Base-by-base conservation (phyloP, 2,329 filamentous ascomycete genomes). In the Ciborinia camelliae region DNA sequence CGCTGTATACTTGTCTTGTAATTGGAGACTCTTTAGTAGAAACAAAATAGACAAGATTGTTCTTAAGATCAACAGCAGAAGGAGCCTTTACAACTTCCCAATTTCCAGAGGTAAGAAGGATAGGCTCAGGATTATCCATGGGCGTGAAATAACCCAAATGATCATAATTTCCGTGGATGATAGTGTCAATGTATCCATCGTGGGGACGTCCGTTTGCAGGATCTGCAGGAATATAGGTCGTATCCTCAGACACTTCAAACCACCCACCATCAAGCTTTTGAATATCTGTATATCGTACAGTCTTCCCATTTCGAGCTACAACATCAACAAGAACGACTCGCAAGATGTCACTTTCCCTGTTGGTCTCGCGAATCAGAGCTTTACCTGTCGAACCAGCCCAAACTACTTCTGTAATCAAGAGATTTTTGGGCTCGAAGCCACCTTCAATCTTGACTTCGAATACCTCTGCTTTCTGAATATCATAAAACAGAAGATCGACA, bases 91-190 rank as follows among this genome's bases (percentile, higher is more conserved):
- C 91, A 0, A 99, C 94, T 76, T 99, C 96, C 93, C 94, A 99
- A 39, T 89, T 76, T 6, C 95, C 95, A 45, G 90, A 87, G 0
- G 95, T 99, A 48, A 99, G 85, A 81, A 96, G 86, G 54, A 91
- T 79, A 7, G 95, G 93, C n/a, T 90, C 81, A 0, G 90, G 81
- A 71, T 88, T 93, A 71, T 98, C 90, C 61, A 98, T 78, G 2
- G 95, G 94, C 0, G 89, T 88, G 75, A 97, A 99, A 78, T 98
- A 98, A 0, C 90, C 95, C 59, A 99, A 80, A 72, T 99, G 95
- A 71, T 98, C 91, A 71, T 90, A 91, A 63, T 92, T 89, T 26
- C 96, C 85, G 73, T 96, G 82, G 63, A 98, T 90, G 66, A 98
- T 81, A 0, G 90, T 92, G 76, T 99, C 95, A 67, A 99, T 88